These are phyloP conservation scores for Mortierella hygrophila DNA, from an alignment of 192 early-diverging fungal genomes.

Conservation along the genomic window DNA sequence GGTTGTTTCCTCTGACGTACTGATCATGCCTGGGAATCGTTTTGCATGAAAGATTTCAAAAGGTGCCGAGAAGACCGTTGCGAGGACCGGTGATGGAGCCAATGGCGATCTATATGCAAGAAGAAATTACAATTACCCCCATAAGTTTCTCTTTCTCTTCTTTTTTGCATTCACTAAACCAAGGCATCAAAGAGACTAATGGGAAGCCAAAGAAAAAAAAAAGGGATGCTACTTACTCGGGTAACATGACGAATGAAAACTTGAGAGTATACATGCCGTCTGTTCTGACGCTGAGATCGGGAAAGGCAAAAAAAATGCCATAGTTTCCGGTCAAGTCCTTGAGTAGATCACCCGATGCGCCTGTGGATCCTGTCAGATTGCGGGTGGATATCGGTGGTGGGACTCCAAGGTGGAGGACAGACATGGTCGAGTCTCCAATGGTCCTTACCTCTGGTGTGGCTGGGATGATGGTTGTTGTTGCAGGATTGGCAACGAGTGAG, in stretches of 20 bases:
- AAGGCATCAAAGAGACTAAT: too few relatives aligned
- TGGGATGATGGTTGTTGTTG: conserved; percentile 5
- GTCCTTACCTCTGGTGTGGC: conserved; percentile 4
- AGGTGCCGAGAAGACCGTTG: conserved; percentile 66
- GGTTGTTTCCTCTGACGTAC: conserved; percentile 22
- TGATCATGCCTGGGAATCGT: conserved; percentile 81
- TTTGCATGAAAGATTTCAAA: conserved; percentile 82
- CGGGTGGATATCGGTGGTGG: conserved; percentile 54
- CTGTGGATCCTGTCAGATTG: conserved; percentile 74
- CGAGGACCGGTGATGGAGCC: conserved; percentile 24
- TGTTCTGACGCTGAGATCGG: conserved; percentile 80
- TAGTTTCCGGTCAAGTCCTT: conserved; percentile 71
- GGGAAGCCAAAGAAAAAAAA: neutral
- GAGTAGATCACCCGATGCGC: conserved; percentile 73
- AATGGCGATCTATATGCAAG: conserved; percentile 5
- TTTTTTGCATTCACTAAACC: neutral
- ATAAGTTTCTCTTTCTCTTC: neutral
- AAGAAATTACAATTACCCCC: conserved; percentile 22
- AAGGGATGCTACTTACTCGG: conserved; percentile 22
- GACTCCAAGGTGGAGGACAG: conserved; percentile 18
- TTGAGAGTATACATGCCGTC: conserved; percentile 77
- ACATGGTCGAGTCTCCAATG: conserved; percentile 25
- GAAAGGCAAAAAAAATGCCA: conserved; percentile 84
- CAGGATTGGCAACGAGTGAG: conserved; percentile 37
- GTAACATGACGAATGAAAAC: conserved; percentile 68